These are phyloP conservation scores for Corchorus capsularis DNA, from an alignment of 345 rosid species.

Conservation along the genomic window DNA sequence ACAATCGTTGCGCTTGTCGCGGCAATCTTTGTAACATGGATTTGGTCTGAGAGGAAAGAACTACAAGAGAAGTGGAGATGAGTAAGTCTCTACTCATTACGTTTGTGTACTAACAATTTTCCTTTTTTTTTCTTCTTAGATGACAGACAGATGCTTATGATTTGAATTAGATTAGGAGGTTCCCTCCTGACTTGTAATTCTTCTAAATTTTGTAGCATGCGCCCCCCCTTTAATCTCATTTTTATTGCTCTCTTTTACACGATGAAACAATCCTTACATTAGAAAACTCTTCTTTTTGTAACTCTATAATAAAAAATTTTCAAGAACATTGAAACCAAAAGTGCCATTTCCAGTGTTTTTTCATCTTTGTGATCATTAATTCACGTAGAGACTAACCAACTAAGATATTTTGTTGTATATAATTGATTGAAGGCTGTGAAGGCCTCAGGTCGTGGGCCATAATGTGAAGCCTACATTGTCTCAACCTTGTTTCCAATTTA, in stretches of 20 bases:
- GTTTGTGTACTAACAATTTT: conserved; percentile 26
- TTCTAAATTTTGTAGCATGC: conserved; percentile 25
- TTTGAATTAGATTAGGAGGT: conserved; percentile 30
- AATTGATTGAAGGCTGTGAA: background rate
- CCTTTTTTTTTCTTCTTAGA: background rate
- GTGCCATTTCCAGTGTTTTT: background rate
- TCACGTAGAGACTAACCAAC: too few species aligned
- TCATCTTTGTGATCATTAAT: too few species aligned
- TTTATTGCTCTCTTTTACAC: conserved; percentile 12
- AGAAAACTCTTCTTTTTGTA: too few species aligned
- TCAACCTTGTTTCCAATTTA: background rate
- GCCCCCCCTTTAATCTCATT: background rate
- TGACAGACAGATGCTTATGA: background rate
- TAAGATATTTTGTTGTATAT: too few species aligned
- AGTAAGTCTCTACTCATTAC: conserved; percentile 21
- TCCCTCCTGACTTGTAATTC: conserved; percentile 28
- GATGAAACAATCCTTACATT: background rate
- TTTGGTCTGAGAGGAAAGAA: conserved; percentile 87
- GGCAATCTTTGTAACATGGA: conserved; percentile 84
- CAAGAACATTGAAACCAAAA: too few species aligned
- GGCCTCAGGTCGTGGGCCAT: background rate
- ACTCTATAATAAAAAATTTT: too few species aligned
- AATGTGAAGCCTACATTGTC: background rate
- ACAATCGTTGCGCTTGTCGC: conserved; percentile 84
- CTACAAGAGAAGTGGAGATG: conserved; percentile 89